Percentiles rank a stretch among this genome's conserved stretches.
Evolutionary conservation across 2,329 filamentous ascomycete genomes (phyloP).

Genomic region (Penicillium sp.): DNA sequence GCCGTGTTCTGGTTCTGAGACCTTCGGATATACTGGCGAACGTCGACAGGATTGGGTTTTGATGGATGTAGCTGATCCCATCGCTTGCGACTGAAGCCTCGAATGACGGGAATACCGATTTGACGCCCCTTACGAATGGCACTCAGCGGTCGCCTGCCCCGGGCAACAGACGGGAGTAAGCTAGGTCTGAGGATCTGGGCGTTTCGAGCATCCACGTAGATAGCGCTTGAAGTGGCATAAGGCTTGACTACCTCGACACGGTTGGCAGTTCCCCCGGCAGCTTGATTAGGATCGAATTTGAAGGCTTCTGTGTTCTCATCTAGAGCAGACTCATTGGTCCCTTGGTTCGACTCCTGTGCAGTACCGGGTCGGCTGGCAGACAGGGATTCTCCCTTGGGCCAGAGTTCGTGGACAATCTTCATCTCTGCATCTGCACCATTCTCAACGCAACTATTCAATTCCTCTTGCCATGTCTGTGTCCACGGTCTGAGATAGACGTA

Average conservation of each 20-base stretch:
- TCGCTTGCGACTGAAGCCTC: conserved; percentile 78
- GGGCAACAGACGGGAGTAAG: conserved; percentile 82
- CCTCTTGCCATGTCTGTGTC: conserved; percentile 91
- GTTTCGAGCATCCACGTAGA: conserved; percentile 77
- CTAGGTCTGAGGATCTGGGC: conserved; percentile 89
- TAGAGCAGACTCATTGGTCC: conserved; percentile 32
- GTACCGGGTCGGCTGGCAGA: conserved; percentile 44
- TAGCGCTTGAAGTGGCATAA: conserved; percentile 79
- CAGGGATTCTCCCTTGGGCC: conserved; percentile 65
- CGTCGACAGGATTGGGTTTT: conserved; percentile 49
- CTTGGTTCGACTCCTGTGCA: conserved; percentile 44
- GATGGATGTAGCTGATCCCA: conserved; percentile 77
- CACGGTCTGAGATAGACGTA: conserved; percentile 86
- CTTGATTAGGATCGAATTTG: conserved; percentile 46
- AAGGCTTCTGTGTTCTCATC: conserved; percentile 17
- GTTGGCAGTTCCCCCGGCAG: conserved; percentile 48
- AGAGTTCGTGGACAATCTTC: conserved; percentile 83
- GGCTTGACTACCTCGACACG: conserved; percentile 58
- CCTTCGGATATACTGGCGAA: conserved; percentile 50
- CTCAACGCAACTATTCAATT: conserved; percentile 86
- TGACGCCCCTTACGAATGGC: conserved; percentile 83
- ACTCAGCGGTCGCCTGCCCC: conserved; percentile 77
- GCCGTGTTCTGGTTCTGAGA: conserved; percentile 42
- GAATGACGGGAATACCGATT: conserved; percentile 84
- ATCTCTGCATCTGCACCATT: conserved; percentile 89